Evolutionary conservation across 441 rosid genomes (phyloP), one percentile per base, ranked within the genome.

Genomic region (Mallotus repandus): DNA sequence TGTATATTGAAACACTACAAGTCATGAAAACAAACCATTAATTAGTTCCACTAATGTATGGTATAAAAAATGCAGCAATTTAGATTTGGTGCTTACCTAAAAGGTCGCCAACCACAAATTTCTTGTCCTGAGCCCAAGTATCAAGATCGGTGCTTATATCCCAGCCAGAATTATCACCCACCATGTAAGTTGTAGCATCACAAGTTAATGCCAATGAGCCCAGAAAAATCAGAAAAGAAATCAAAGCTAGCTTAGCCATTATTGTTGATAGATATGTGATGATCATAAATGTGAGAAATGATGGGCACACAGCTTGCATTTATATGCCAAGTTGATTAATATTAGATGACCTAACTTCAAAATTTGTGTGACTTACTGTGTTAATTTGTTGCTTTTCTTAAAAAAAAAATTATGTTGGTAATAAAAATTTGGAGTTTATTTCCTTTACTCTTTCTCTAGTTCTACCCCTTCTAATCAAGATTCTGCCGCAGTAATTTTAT

Each of bases 91-190:
- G 78, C 88, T 82, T 84, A 93, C 97, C 13, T 61, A 96, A 76
- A 75, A 73, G 74, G 75, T 93, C 99, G 46, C 97, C 99, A 9
- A 89, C 90, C 14, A 73, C 57, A 79, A 95, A 96, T 45, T 46
- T 83, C 80, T 91, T 93, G 84, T 71, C 88, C 14, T 15, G 66
- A 1, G 84, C 15, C 99, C 99, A 96, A 25, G 93, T 60, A 55
- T 81, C 88, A 49, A 96, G 89, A 80, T 87, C 80, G 1, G 91
- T 77, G 85, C 98, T 93, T 43, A 93, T 84, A 84, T 95, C 98
- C 99, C 99, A 93, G 8, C 97, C 98, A 0, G 99, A 85, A 38
- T n/a, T 84, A 75, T 89, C 99, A 2, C 98, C 98, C 2, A 95
- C 97, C 22, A 74, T 70, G 82, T 91, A 93, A 13, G 67, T 80